Evolutionary conservation across 2,329 filamentous ascomycete species (phyloP), one percentile per base, ranked within the genome.

Genomic region (Chaetomium strumarium): DNA sequence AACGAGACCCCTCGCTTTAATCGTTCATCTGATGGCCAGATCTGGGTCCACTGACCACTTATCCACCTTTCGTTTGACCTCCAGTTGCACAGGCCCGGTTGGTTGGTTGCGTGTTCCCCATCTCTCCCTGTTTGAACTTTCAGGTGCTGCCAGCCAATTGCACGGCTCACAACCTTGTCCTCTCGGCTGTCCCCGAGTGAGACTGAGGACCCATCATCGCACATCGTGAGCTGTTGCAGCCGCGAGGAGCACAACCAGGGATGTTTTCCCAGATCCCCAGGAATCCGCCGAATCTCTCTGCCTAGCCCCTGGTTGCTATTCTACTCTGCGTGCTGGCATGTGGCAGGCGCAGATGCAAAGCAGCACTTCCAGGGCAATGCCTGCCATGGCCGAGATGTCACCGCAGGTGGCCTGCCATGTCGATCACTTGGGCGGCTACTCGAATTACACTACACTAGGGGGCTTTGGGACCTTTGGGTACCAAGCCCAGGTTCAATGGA

Each of bases 361-460:
- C 37, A 49, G 44, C 49, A 40, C 17, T 46, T 43, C 33, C 55
- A 48, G 24, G 43, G 20, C 40, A 20, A 53, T 49, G 52, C 52
- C 45, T 52, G 55, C 39, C 42, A 42, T 33, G 16, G 17, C 37
- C n/a, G n/a, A 30, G 40, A 17, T n/a, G 24, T 17, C 29, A 38
- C 43, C 31, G 36, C n/a, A 30, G 36, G 36, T 36, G 37, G 33
- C 31, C 12, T 38, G 14, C 38, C 36, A 43, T 39, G 52, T 36
- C 42, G 49, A 52, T 53, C 51, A 41, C 16, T 46, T 49, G 46
- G 60, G 60, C 61, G 60, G 57, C 55, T 58, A 58, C 52, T 30
- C 24, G 24, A 24, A 24, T 24, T 7, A 24, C n/a, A n/a, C n/a
- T n/a, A n/a, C n/a, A n/a, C n/a, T n/a, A n/a, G n/a, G 24, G 24